These are phyloP conservation scores for Entoloma clypeatum DNA, from an alignment of 1,284 basidiomycete species.

Conservation along the genomic window DNA sequence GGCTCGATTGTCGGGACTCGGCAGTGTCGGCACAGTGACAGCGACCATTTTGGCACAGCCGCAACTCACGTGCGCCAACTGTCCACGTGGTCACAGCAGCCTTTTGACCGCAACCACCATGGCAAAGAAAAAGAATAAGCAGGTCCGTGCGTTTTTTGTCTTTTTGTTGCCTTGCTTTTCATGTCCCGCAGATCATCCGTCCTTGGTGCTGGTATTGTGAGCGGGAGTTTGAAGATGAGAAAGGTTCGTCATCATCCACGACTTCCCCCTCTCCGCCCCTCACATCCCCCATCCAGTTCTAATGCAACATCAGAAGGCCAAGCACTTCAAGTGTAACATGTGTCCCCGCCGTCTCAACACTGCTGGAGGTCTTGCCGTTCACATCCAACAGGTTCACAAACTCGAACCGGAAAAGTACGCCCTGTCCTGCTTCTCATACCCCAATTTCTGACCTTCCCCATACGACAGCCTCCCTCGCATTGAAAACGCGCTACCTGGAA, in stretches of 20 bases:
- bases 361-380: slow-evolving; percentile 96
- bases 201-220: slow-evolving; percentile 99
- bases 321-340: slow-evolving; percentile 97
- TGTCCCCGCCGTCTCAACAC: slow-evolving; percentile 96
- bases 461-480: slow-evolving; percentile 68
- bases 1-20: too few relatives aligned
- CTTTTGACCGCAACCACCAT: slow-evolving; percentile 25
- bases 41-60: too few relatives aligned
- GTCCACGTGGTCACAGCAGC: background rate
- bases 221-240: slow-evolving; percentile 97
- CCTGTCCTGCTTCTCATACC: slow-evolving; percentile 3
- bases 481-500: slow-evolving; percentile 93
- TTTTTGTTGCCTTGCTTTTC: slow-evolving; percentile 2
- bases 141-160: slow-evolving; percentile 37
- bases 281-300: slow-evolving; percentile 58
- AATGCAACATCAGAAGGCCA: slow-evolving; percentile 99
- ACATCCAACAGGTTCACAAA: slow-evolving; percentile 98
- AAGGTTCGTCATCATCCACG: slow-evolving; percentile 51
- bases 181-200: slow-evolving; percentile 62
- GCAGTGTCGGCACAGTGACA: too few relatives aligned
- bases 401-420: slow-evolving; percentile 92
- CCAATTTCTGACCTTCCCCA: slow-evolving; percentile 11
- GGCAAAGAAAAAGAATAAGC: slow-evolving; percentile 82
- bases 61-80: background rate
- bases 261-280: background rate